Evolutionary conservation across 73 alveolate genomes (phyloP).

Genomic region (Tetrahymena borealis): DNA sequence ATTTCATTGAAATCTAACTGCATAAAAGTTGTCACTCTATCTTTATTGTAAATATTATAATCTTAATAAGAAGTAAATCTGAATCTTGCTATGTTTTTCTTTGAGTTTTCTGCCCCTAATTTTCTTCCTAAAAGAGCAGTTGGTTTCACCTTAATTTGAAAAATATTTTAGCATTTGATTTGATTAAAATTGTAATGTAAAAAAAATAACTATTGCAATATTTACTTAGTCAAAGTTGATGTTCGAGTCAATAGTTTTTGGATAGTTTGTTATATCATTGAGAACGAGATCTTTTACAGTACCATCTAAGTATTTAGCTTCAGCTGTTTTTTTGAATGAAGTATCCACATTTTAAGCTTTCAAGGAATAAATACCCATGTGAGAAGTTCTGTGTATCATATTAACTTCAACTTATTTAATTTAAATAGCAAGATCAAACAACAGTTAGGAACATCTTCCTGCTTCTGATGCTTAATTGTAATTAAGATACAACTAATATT

Average conservation of each 20-base stretch:
- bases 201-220: background rate
- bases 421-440: background rate
- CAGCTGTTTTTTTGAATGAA: conserved; percentile 6
- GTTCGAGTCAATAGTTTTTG: conserved; percentile 22
- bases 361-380: background rate
- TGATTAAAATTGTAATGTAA: background rate
- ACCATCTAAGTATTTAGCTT: conserved; percentile 20
- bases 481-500: conserved; percentile 4
- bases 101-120: conserved; percentile 10
- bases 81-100: conserved; percentile 10
- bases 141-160: background rate
- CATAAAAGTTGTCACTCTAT: conserved; percentile 5
- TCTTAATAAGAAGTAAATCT: conserved; percentile 34
- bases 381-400: conserved; percentile 34
- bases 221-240: background rate
- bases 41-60: conserved; percentile 19
- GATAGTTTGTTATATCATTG: conserved; percentile 28
- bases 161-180: background rate
- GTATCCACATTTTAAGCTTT: background rate
- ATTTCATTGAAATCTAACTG: conserved; percentile 14
- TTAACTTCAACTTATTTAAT: background rate
- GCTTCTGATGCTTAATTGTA: background rate
- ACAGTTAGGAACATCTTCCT: conserved; percentile 4
- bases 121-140: conserved; percentile 1
- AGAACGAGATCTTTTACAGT: background rate